Evolutionary conservation across 1,284 basidiomycete genomes (phyloP), one percentile per base, ranked within the genome.

Genomic region (Rhodotorula glutinis): DNA sequence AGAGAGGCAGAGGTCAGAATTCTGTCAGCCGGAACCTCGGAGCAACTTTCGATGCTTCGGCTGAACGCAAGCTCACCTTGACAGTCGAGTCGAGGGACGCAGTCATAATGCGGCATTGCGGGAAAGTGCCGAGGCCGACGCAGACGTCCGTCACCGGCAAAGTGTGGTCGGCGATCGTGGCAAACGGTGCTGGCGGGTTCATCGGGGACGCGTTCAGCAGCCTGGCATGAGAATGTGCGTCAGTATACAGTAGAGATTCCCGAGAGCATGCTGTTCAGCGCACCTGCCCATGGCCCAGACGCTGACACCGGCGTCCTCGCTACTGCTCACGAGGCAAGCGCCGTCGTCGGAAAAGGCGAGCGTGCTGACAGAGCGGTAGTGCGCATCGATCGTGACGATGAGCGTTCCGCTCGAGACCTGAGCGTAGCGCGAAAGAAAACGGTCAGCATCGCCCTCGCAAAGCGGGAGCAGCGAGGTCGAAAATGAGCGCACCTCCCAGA

Each of bases 311-410:
- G 92, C 90, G 77, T 98, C 95, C 67, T 94, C 89, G 51, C 91
- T 92, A 14, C 88, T 91, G 27, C 91, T 90, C 16, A 97, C 77
- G 61, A 98, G 82, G 8, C 88, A 86, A 29, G 85, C 84, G 44
- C 89, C 88, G 75, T 97, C 93, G 44, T 82, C 81, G 9, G 90
- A 90, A 79, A 97, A 98, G 49, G 84, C 85, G 4, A 98, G 80
- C 5, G 89, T 87, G 65, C 86, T 89, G 53, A 97, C 83, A 74
- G 88, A 84, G 57, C 94, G 90, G 80, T 97, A 98, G 79, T 98
- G 95, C 13, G 92, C 94, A 72, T 96, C 94, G 85, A 93, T 93
- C 0, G 89, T 87, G 67, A 89, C 86, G 79, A 89, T 89, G 54
- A 98, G 82, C 52, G 91, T 87, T 11, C 95, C 95, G 5, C 92